Evolutionary conservation across 768 basidiomycete species (phyloP).

Genomic region (Wakefieldia striispora): DNA sequence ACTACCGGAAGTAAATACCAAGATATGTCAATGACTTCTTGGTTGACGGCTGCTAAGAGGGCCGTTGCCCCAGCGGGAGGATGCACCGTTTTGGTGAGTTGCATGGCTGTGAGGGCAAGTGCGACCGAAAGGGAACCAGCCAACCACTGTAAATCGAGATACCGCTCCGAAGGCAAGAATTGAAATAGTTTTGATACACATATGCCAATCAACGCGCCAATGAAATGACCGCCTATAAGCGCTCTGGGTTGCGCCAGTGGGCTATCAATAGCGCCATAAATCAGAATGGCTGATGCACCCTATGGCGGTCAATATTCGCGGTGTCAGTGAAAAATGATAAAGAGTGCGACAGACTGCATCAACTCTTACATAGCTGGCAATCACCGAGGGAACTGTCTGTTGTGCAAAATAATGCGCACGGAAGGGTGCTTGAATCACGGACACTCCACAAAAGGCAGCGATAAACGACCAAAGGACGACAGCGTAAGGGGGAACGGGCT

Average conservation of each 20-base stretch:
- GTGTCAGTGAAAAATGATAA: not conserved
- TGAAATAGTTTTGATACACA: constrained; percentile 51
- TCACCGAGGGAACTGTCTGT: constrained; percentile 36
- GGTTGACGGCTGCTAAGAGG: constrained; percentile 44
- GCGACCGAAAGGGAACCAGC: constrained; percentile 38
- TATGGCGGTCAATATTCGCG: constrained; percentile 18
- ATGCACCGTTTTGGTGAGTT: constrained; percentile 50
- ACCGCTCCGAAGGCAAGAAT: constrained; percentile 43
- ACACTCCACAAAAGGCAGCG: constrained; percentile 49
- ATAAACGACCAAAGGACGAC: constrained; percentile 45
- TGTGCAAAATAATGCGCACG: constrained; percentile 47
- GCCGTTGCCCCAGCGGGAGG: constrained; percentile 62
- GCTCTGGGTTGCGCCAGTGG: constrained; percentile 54
- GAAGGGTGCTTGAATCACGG: constrained; percentile 50
- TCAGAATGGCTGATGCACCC: constrained; percentile 56
- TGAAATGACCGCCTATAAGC: constrained; percentile 43
- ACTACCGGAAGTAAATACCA: constrained; percentile 56
- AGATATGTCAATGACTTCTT: constrained; percentile 41
- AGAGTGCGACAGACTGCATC: not conserved
- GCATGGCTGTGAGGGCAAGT: constrained; percentile 46
- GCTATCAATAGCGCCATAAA: constrained; percentile 51
- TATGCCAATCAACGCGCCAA: constrained; percentile 44
- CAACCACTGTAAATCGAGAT: constrained; percentile 46
- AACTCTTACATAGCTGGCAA: constrained; percentile 22
- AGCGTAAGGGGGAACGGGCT: constrained; percentile 2